Evolutionary conservation across 192 early-diverging fungal genomes (phyloP).

Genomic region (Chytriomyces confervae): DNA sequence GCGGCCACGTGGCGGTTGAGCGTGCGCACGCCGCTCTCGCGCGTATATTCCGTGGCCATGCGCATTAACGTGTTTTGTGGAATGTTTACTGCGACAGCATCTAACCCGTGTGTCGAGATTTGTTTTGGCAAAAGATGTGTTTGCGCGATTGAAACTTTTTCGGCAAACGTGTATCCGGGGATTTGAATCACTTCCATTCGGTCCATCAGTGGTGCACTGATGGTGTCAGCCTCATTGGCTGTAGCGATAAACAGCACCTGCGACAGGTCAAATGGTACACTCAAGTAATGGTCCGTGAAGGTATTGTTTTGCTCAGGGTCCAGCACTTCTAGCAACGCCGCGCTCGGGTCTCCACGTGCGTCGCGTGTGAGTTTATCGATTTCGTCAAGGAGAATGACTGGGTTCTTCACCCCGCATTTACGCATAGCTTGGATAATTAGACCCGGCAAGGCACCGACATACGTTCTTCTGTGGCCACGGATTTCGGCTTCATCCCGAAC

Average conservation of each 20-base stretch:
- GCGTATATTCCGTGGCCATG: slow-evolving; percentile 74
- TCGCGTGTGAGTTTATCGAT: slow-evolving; percentile 82
- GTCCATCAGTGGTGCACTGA: slow-evolving; percentile 79
- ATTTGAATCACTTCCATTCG: slow-evolving; percentile 83
- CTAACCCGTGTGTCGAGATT: slow-evolving; percentile 68
- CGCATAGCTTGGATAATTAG: slow-evolving; percentile 75
- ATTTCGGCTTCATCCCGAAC: slow-evolving; percentile 90
- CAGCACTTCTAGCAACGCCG: slow-evolving; percentile 83
- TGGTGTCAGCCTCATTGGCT: slow-evolving; percentile 77
- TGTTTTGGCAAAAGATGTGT: slow-evolving; percentile 81
- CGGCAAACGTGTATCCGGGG: slow-evolving; percentile 82
- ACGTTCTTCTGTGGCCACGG: slow-evolving; percentile 84
- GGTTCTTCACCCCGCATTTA: slow-evolving; percentile 76
- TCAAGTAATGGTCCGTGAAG: slow-evolving; percentile 83
- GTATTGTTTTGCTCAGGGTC: slow-evolving; percentile 87
- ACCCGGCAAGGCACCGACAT: slow-evolving; percentile 86
- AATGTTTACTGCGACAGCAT: slow-evolving; percentile 48
- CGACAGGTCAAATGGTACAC: slow-evolving; percentile 66
- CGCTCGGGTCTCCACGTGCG: slow-evolving; percentile 76
- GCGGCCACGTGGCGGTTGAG: slow-evolving; percentile 76
- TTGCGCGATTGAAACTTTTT: slow-evolving; percentile 79
- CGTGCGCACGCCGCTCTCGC: slow-evolving; percentile 81
- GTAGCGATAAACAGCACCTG: slow-evolving; percentile 85
- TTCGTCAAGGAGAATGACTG: slow-evolving; percentile 80
- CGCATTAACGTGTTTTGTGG: slow-evolving; percentile 60